Base-by-base conservation (phyloP, 1,139 yeast genomes). In the Hansenula lynferdii region DNA sequence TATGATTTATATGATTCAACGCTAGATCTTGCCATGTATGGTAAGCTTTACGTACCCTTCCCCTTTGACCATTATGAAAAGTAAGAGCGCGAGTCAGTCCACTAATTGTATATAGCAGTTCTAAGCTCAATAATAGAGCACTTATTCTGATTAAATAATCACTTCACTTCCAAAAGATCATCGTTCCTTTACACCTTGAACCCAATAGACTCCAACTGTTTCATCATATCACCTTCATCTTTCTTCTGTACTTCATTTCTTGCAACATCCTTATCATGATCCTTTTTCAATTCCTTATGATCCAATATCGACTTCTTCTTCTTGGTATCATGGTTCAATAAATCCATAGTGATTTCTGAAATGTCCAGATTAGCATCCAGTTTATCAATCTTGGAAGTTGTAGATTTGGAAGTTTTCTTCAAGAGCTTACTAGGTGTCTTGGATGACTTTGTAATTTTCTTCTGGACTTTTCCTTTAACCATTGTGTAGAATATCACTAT, bases 161-260 rank as follows among this genome's bases (percentile, higher is more conserved):
- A n/a, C n/a, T n/a, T n/a, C n/a, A n/a, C n/a, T n/a, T n/a, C n/a
- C n/a, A n/a, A n/a, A n/a, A n/a, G n/a, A n/a, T n/a, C n/a, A n/a
- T n/a, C n/a, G n/a, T n/a, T n/a, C n/a, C n/a, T n/a, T n/a, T n/a
- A n/a, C n/a, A n/a, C 32, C 11, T 21, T 30, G 18, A 30, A 30
- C 15, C 32, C 33, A 31, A 31, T 31, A 16, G 16, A n/a, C 11
- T 80, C 86, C 44, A 83, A 61, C 57, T 83, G 90, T 40, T 65
- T 63, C 36, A 69, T 54, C 37, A 84, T 56, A 40, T 75, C 82
- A 31, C 64, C 62, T 28, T 80, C 76, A 3, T 75, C 70, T 38
- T 31, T 65, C 57, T 47, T 70, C 65, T 33, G 67, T 62, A 40
- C 63, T 41, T 67, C 64, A 34, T 70, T 70, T 31, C 62, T 60